These are phyloP conservation scores for Hemileccinum impolitum DNA, from an alignment of 768 basidiomycete species.

Conservation along the genomic window DNA sequence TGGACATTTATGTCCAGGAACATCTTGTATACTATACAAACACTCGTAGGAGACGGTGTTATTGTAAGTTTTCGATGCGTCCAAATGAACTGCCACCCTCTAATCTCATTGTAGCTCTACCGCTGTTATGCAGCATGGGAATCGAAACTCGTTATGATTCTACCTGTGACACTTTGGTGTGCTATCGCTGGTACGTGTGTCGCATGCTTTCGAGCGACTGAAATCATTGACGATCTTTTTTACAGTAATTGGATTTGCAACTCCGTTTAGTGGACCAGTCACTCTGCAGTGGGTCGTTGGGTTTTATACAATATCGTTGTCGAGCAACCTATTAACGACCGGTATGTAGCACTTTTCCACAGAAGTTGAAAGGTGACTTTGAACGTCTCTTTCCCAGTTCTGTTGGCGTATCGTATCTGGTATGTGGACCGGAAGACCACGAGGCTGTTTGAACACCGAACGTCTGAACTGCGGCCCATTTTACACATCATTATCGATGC, in stretches of 20 bases:
- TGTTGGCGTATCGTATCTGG: constrained; percentile 4
- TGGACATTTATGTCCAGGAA: constrained; percentile 24
- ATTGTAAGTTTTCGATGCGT: constrained; percentile 9
- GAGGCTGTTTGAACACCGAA: neutral
- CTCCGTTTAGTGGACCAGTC: no score
- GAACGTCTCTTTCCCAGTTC: neutral
- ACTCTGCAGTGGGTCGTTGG: no score
- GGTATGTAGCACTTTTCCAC: neutral
- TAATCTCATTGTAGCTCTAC: constrained; percentile 1
- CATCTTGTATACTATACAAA: constrained; percentile 10
- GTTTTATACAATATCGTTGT: no score
- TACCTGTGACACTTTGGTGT: constrained; percentile 24
- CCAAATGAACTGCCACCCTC: neutral
- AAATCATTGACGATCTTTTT: neutral
- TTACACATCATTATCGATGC: constrained; percentile 5
- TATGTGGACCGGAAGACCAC: neutral
- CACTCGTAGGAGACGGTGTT: constrained; percentile 23
- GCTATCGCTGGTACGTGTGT: constrained; percentile 15
- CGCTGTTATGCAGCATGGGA: constrained; percentile 27
- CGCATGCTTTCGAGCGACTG: neutral
- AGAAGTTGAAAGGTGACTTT: neutral
- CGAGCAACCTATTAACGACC: neutral
- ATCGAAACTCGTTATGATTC: constrained; percentile 13
- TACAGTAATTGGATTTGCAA: neutral
- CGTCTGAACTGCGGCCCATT: neutral